phyloP scores from a whole-genome alignment of 495 filamentous ascomycete species.

The Penicillium soppii region DNA sequence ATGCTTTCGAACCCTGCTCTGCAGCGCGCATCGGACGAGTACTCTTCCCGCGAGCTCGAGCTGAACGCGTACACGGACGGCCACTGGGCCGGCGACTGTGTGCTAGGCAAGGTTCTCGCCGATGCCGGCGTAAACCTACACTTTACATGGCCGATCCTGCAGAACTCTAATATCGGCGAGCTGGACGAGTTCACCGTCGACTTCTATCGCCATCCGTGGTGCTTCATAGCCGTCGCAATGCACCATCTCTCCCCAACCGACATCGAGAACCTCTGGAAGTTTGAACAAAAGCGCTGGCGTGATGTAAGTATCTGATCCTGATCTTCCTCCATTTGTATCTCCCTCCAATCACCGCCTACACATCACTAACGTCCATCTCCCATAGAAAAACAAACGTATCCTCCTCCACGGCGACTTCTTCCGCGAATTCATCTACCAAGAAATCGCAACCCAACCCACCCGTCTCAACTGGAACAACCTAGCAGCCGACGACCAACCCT shows the following conservation, averaged over 20 bases:
- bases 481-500: slow-evolving; percentile 34
- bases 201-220: slow-evolving; percentile 51
- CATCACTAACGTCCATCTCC: background rate
- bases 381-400: slow-evolving; percentile 32
- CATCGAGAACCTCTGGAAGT: slow-evolving; percentile 39
- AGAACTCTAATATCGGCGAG: slow-evolving; percentile 45
- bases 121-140: slow-evolving; percentile 52
- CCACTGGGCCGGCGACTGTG: slow-evolving; percentile 69
- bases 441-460: slow-evolving; percentile 26
- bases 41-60: slow-evolving; percentile 42
- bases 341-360: background rate
- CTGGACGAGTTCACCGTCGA: slow-evolving; percentile 41
- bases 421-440: slow-evolving; percentile 41
- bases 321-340: background rate
- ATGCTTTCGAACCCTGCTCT: slow-evolving; percentile 58
- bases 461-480: slow-evolving; percentile 48
- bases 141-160: slow-evolving; percentile 53
- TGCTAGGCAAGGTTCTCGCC: slow-evolving; percentile 57
- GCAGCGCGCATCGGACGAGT: slow-evolving; percentile 43
- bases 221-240: slow-evolving; percentile 54
- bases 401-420: slow-evolving; percentile 47
- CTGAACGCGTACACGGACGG: slow-evolving; percentile 53
- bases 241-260: slow-evolving; percentile 48
- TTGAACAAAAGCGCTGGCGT: slow-evolving; percentile 40
- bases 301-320: slow-evolving; percentile 27